A percentile compares a stretch with the other conserved stretches of the same genome.
These are phyloP conservation scores for Jatropha podagrica DNA, from an alignment of 441 rosid species.

Conservation along the genomic window DNA sequence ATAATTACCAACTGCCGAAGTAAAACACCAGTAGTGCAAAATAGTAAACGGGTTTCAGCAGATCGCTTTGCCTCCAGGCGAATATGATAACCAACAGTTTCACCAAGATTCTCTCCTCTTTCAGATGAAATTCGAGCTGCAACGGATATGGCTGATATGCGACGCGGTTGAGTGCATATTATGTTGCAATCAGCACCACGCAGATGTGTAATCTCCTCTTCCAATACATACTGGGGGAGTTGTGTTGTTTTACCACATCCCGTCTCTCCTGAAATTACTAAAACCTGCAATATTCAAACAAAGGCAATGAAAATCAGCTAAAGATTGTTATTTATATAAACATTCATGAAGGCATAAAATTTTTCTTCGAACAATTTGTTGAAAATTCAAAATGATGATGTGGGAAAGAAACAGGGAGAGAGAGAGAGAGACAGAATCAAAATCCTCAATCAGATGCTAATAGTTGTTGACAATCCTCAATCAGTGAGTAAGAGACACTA, in stretches of 20 bases:
- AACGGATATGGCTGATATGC: slow-evolving; percentile 92
- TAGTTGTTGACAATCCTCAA: neutral
- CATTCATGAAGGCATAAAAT: neutral
- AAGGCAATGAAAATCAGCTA: slow-evolving; percentile 14
- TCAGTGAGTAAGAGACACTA: slow-evolving; percentile 7
- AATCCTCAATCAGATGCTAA: neutral
- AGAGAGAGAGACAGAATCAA: neutral
- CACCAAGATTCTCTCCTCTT: slow-evolving; percentile 88
- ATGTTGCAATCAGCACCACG: slow-evolving; percentile 86
- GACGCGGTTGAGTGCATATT: slow-evolving; percentile 94
- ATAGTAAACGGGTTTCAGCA: slow-evolving; percentile 73
- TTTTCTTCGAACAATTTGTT: neutral
- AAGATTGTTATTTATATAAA: slow-evolving; percentile 14
- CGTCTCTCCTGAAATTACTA: slow-evolving; percentile 93
- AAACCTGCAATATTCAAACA: slow-evolving; percentile 47
- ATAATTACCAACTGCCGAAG: slow-evolving; percentile 72
- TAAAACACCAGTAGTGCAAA: slow-evolving; percentile 95
- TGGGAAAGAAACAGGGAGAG: neutral
- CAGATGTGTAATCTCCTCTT: slow-evolving; percentile 72
- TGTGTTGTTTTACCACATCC: slow-evolving; percentile 99
- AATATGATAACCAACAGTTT: slow-evolving; percentile 92
- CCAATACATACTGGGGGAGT: slow-evolving; percentile 89
- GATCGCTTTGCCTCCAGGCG: slow-evolving; percentile 84
- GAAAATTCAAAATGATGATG: neutral
- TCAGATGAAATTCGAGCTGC: slow-evolving; percentile 89